Evolutionary conservation across 768 basidiomycete genomes (phyloP).

Genomic region (Suillus tomentosus): DNA sequence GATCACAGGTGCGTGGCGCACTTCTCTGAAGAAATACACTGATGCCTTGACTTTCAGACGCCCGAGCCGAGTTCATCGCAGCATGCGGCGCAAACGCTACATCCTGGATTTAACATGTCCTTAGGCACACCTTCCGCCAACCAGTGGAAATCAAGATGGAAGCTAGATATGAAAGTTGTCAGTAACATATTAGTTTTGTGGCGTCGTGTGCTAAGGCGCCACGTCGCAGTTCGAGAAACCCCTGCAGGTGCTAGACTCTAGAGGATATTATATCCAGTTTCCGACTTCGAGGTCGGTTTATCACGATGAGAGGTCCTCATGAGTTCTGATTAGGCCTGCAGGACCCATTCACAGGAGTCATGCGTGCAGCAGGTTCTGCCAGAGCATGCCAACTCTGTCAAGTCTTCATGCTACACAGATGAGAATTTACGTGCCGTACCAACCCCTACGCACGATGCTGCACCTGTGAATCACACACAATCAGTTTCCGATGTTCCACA

Average conservation of each 20-base stretch:
- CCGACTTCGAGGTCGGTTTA: neutral
- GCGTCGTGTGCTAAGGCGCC: neutral
- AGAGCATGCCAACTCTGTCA: neutral
- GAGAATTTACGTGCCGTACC: too few relatives aligned
- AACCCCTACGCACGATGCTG: neutral
- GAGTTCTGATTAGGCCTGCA: neutral
- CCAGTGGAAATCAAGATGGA: neutral
- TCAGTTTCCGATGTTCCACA: neutral
- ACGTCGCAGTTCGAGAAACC: neutral
- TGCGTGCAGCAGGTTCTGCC: neutral
- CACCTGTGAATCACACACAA: neutral
- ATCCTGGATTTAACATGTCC: neutral
- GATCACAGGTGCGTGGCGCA: neutral
- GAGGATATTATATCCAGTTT: conserved; percentile 1
- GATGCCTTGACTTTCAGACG: neutral
- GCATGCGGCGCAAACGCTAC: neutral
- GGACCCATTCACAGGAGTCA: neutral
- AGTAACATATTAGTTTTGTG: neutral
- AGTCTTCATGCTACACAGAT: neutral
- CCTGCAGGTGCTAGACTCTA: neutral
- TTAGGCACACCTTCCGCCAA: neutral
- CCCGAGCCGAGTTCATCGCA: neutral
- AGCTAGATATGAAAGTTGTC: neutral
- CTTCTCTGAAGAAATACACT: neutral
- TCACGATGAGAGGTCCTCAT: neutral